phyloP scores from a whole-genome alignment of 805 yeast species.

The Monosporozyma solicola region DNA sequence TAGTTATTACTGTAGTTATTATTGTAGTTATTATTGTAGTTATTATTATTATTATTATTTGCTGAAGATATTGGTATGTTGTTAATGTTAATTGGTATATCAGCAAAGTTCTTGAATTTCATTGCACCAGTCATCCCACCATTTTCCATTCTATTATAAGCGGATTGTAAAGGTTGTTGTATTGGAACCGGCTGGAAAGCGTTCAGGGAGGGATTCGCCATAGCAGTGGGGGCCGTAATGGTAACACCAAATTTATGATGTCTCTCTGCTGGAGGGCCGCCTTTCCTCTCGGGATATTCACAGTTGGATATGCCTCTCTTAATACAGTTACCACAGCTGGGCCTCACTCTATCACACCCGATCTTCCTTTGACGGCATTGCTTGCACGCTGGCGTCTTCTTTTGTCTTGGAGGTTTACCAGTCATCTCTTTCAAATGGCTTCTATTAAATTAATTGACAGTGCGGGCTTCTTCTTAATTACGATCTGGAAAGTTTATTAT shows the following conservation, averaged over 20 bases:
- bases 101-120: background rate
- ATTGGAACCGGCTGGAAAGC: background rate
- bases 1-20: background rate
- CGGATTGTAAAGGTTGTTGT: background rate
- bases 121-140: background rate
- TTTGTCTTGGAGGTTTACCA: background rate
- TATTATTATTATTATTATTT: background rate
- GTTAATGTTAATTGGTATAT: background rate
- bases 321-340: slow-evolving; percentile 38
- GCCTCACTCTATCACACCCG: slow-evolving; percentile 42
- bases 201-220: background rate
- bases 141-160: background rate
- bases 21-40: background rate
- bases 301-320: slow-evolving; percentile 13
- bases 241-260: background rate
- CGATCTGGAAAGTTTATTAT: background rate
- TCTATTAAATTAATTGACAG: background rate
- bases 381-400: slow-evolving; percentile 30
- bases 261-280: background rate
- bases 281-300: slow-evolving; percentile 13
- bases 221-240: background rate
- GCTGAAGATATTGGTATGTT: background rate
- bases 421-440: background rate
- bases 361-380: slow-evolving; percentile 39
- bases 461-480: background rate